Base-by-base conservation (phyloP, 371 early-diverging fungal species). In the Smittium culicis region DNA sequence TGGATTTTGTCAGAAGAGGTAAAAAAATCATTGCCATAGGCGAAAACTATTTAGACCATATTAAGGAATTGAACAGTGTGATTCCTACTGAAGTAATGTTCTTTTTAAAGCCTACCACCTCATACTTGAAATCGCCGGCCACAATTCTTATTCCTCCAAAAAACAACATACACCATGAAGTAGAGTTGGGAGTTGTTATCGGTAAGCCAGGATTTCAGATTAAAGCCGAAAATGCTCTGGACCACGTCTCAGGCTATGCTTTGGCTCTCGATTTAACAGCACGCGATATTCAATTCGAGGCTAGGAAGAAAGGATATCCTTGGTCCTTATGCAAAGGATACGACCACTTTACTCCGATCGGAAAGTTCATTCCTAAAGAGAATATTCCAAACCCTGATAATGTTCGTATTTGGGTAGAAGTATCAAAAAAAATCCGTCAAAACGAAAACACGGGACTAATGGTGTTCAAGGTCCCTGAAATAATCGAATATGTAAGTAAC, bases 241-340 rank as follows among this genome's bases (percentile, higher is more conserved):
- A 82, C 57, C 77, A 85, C 74, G 79, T 94, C 34, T 86, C 80
- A 17, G 93, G 96, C 1, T 96, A 94, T 77, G 86, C 88, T 14
- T 80, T 96, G 35, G 92, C 89, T 1, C 83, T 96, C 65, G 97
- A 96, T 76, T 82, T 92, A 83, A 94, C 97, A 0, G 94, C 93
- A 3, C 80, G 96, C 68, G 88, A 93, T 69, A 67, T 93, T 35
- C 93, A 92, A 81, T 87, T 85, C 29, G 82, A 81, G 59, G 94
- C 88, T 30, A 94, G 92, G 79, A 85, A 86, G 69, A 82, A 81
- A 67, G 91, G 93, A 14, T 71, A 86, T 56, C 96, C 94, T 31
- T 94, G 96, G 96, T 84, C 87, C n/a, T 81, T 88, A 1, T 85
- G 93, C 34, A 97, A 97, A 76, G 97, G 97, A 0, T 94, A 85